phyloP scores from a whole-genome alignment of 2,329 filamentous ascomycete species.

The Penicillium polonicum region DNA sequence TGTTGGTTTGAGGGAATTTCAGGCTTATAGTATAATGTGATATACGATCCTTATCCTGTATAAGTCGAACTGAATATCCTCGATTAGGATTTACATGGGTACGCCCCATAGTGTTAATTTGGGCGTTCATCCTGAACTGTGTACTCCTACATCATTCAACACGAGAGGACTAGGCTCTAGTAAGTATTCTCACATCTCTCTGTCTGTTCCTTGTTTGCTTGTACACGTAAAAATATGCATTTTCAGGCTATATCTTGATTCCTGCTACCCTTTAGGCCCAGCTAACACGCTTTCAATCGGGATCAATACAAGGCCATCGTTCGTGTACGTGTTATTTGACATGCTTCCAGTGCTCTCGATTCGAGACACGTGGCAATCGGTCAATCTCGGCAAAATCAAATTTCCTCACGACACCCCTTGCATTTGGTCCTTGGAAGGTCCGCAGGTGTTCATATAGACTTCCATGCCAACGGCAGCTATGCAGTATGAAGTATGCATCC shows the following conservation, averaged over 20 bases:
- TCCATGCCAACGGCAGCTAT: constrained; percentile 2
- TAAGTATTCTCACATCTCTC: background rate
- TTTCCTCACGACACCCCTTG: background rate
- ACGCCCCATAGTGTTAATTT: background rate
- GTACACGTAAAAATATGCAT: too few relatives aligned
- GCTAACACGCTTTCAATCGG: background rate
- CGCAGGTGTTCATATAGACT: background rate
- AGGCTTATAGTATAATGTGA: background rate
- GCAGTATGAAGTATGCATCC: background rate
- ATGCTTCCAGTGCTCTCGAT: background rate
- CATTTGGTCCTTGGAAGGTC: background rate
- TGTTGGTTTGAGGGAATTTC: background rate
- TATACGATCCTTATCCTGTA: background rate
- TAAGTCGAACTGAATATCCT: background rate
- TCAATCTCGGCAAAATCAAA: background rate
- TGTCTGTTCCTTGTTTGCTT: background rate
- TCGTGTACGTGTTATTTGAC: background rate
- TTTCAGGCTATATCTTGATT: background rate
- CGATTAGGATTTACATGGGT: too few relatives aligned
- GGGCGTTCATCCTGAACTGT: background rate
- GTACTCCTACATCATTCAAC: too few relatives aligned
- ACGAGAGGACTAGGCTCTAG: background rate
- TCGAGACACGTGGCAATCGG: background rate
- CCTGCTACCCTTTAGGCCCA: too few relatives aligned
- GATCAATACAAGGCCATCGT: background rate